phyloP scores from a whole-genome alignment of 331 rosid genomes.

The Quercus lobata region DNA sequence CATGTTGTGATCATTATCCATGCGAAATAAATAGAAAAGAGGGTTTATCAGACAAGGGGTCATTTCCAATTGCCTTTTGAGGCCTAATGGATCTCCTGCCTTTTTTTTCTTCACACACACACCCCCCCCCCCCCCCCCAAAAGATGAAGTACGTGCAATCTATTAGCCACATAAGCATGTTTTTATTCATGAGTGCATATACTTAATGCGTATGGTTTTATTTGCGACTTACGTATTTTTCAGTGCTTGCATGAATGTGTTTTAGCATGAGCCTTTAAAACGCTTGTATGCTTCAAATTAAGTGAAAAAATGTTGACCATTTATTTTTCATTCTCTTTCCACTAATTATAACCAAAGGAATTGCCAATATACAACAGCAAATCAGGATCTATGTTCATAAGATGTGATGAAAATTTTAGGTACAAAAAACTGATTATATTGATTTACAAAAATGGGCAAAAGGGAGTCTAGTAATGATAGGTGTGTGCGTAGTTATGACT shows the following conservation, averaged over 20 bases:
- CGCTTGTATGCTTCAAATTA: background rate
- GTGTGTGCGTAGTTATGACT: background rate
- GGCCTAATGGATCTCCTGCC: background rate
- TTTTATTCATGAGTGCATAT: background rate
- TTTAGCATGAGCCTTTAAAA: background rate
- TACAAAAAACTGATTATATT: background rate
- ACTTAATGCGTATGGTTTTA: background rate
- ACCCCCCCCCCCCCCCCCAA: no score
- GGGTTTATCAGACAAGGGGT: no score
- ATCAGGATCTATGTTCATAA: background rate
- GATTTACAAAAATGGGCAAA: background rate
- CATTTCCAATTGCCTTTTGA: background rate
- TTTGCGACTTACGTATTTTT: background rate
- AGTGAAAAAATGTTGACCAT: background rate
- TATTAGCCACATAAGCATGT: background rate
- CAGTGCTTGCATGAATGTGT: background rate
- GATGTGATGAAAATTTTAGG: background rate
- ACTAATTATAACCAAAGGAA: background rate
- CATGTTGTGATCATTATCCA: no score
- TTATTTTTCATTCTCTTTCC: background rate
- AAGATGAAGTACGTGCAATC: slow-evolving; percentile 6
- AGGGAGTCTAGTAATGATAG: background rate
- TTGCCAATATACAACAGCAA: background rate
- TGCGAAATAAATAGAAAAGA: no score
- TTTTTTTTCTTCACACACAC: background rate